Evolutionary conservation across 1,284 basidiomycete species (phyloP).

Genomic region (Sanghuangporus sanghuang): DNA sequence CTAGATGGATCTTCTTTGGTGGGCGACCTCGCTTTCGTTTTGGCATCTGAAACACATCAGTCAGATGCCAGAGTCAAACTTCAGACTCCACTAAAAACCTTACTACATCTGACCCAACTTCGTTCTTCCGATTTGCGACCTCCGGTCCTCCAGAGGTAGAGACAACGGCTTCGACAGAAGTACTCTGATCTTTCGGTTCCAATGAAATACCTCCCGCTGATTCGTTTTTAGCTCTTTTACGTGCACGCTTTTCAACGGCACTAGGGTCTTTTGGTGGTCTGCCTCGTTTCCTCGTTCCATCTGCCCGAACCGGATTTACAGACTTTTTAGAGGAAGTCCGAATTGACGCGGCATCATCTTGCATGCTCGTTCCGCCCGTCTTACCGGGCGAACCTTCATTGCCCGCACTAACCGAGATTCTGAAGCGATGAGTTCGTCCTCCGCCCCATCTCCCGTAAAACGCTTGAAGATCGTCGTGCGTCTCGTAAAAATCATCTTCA

Average conservation of each 20-base stretch:
- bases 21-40: constrained; percentile 14
- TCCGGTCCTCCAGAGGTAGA: background rate
- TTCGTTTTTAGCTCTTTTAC: constrained; percentile 3
- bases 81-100: background rate
- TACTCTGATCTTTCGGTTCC: background rate
- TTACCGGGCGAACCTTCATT: constrained; percentile 20
- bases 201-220: background rate
- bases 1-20: background rate
- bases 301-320: constrained; percentile 21
- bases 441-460: constrained; percentile 37
- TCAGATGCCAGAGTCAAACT: background rate
- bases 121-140: constrained; percentile 14
- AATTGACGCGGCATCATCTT: constrained; percentile 8
- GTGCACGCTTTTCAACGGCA: constrained; percentile 5
- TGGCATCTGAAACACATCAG: background rate
- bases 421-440: constrained; percentile 14
- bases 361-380: background rate
- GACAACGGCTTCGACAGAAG: background rate
- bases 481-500: constrained; percentile 48
- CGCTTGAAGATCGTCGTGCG: constrained; percentile 32
- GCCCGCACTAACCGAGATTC: constrained; percentile 20
- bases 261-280: constrained; percentile 28
- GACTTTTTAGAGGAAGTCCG: constrained; percentile 22
- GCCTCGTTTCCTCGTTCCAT: constrained; percentile 28
- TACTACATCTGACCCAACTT: background rate